A percentile compares a stretch with the other conserved stretches of the same genome.
These are phyloP conservation scores for Epichloe scottii DNA, from an alignment of 2,329 filamentous ascomycete genomes.

Conservation along the genomic window DNA sequence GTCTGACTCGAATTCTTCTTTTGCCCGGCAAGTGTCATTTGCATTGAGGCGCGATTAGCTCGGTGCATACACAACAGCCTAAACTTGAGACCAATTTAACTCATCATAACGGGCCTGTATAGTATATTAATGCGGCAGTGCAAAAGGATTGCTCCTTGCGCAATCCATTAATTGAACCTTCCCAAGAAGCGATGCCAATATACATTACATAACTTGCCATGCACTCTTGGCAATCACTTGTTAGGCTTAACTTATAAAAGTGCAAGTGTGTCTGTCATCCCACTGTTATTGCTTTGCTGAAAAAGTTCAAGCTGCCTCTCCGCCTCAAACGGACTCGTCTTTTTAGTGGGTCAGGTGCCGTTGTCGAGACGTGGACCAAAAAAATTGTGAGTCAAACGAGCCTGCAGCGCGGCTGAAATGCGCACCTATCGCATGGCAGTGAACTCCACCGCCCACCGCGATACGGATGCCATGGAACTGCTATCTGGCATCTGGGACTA, in stretches of 20 bases:
- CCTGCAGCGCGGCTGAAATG: not conserved
- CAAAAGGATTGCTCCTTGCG: too few relatives aligned
- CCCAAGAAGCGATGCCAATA: too few relatives aligned
- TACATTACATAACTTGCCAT: too few relatives aligned
- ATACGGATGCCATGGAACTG: too few relatives aligned
- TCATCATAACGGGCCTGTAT: too few relatives aligned
- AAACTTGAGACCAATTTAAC: not conserved
- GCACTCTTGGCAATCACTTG: too few relatives aligned
- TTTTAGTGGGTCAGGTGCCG: not conserved
- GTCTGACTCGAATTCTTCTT: not conserved
- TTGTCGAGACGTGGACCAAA: not conserved
- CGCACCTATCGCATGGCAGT: not conserved
- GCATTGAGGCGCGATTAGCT: not conserved
- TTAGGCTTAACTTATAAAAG: too few relatives aligned
- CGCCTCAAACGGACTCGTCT: not conserved
- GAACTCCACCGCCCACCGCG: not conserved
- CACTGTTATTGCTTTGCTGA: too few relatives aligned
- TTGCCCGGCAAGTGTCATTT: not conserved
- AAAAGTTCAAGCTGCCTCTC: not conserved
- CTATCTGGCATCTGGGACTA: too few relatives aligned
- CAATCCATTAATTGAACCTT: too few relatives aligned
- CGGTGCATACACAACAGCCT: not conserved
- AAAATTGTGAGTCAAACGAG: not conserved
- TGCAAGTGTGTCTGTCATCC: too few relatives aligned
- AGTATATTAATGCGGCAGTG: too few relatives aligned